A percentile compares a stretch with the other conserved stretches of the same genome.
Conservation (phyloP, 1,284 basidiomycete genomes). For the Cryptococcus maquisensis region DNA sequence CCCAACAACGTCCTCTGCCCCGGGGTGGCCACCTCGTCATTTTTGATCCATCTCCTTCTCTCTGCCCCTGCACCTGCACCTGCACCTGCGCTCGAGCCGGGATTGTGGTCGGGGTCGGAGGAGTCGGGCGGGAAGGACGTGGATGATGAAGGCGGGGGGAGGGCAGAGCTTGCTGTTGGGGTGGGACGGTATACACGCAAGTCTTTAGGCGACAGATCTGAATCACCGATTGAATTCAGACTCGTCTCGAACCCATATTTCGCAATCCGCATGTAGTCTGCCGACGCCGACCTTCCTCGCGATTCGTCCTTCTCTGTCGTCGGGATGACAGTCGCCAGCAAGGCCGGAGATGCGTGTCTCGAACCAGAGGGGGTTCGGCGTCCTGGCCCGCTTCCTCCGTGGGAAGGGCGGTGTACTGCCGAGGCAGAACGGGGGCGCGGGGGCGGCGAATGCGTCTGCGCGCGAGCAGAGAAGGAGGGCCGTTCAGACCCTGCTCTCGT, state of each 20-base stretch:
- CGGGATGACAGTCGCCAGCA: conserved; percentile 1
- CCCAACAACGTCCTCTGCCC: conserved; percentile 40
- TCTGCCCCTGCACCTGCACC: no score
- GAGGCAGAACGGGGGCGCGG: conserved; percentile 8
- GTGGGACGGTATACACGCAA: no score
- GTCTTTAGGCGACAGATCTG: neutral
- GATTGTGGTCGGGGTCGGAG: neutral
- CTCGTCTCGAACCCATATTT: conserved; percentile 18
- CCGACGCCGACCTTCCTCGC: conserved; percentile 13
- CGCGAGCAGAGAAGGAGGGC: conserved; percentile 2
- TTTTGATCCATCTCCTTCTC: neutral
- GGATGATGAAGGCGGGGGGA: no score
- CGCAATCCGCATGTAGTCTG: conserved; percentile 41
- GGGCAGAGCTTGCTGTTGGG: no score
- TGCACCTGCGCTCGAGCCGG: neutral
- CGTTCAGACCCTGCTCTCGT: conserved; percentile 11
- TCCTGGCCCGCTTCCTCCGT: neutral
- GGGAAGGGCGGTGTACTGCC: conserved; percentile 2
- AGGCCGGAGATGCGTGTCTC: conserved; percentile 4
- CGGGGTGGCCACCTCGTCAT: conserved; percentile 21
- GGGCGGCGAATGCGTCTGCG: conserved; percentile 3
- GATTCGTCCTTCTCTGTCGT: neutral
- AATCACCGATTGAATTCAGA: conserved; percentile 6
- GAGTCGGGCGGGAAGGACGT: no score
- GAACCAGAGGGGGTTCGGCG: neutral